A percentile compares a stretch with the other conserved stretches of the same genome.
Evolutionary conservation across 106 monocot species (phyloP).

Genomic region (Phalaenopsis equestris): DNA sequence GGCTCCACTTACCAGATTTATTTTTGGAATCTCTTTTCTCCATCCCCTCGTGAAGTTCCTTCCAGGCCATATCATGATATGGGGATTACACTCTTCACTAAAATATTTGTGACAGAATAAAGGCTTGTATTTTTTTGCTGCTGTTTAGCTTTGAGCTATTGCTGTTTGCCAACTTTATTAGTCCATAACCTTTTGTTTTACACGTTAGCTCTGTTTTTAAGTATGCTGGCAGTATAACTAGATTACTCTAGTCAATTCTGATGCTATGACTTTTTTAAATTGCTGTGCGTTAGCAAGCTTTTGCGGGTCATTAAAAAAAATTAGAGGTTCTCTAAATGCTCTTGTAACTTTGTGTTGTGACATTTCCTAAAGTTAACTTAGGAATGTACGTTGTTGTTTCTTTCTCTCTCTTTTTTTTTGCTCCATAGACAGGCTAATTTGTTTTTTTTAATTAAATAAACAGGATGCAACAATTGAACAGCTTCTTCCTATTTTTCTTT

Average conservation of each 20-base stretch:
- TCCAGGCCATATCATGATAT: neutral
- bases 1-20: neutral
- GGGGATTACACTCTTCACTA: neutral
- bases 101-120: too few species aligned
- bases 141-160: neutral
- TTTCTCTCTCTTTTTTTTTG: neutral
- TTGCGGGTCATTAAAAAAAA: neutral
- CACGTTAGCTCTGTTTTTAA: neutral
- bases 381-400: neutral
- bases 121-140: neutral
- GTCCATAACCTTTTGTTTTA: neutral
- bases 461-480: conserved; percentile 91
- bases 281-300: neutral
- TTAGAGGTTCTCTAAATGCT: neutral
- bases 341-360: neutral
- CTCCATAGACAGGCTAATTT: neutral
- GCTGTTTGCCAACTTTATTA: neutral
- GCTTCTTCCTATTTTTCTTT: conserved; percentile 92
- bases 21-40: neutral
- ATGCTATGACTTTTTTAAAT: neutral
- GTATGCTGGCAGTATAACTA: neutral
- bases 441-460: neutral
- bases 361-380: neutral
- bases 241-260: neutral
- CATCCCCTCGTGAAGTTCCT: neutral